These are phyloP conservation scores for Castanea sativa DNA, from an alignment of 306 rosid species.

Conservation along the genomic window DNA sequence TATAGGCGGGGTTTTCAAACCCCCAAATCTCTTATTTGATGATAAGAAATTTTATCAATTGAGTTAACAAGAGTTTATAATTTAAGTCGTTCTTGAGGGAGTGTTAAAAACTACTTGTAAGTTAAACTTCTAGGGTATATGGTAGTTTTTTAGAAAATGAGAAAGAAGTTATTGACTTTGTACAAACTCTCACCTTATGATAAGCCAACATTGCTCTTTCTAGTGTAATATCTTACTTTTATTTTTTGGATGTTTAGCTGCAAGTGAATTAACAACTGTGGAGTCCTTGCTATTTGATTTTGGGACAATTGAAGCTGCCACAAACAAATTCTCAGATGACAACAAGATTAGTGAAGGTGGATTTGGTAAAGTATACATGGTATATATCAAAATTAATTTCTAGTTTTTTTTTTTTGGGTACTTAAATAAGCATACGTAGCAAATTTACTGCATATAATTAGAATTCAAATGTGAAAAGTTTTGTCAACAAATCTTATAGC, in stretches of 20 bases:
- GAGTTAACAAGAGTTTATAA: rapidly evolving
- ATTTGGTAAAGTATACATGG: conserved; percentile 28
- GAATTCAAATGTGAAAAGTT: too few species aligned
- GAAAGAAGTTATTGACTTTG: too few species aligned
- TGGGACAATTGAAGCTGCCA: conserved; percentile 21
- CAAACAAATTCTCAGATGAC: conserved; percentile 15
- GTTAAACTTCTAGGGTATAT: too few species aligned
- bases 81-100: rapidly evolving
- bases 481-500: too few species aligned
- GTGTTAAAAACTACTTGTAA: too few species aligned
- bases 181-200: too few species aligned
- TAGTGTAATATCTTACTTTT: not conserved
- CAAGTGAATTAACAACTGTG: not conserved
- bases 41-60: too few species aligned
- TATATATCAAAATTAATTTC: not conserved
- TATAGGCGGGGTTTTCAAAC: too few species aligned
- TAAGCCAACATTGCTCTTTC: not conserved
- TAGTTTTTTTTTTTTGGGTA: not conserved
- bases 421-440: not conserved
- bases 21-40: rapidly evolving
- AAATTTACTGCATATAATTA: not conserved
- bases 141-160: too few species aligned
- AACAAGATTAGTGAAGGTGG: conserved; percentile 33
- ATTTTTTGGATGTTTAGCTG: not conserved
- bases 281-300: conserved; percentile 27